Percentiles rank a stretch among this genome's conserved stretches.
These are phyloP conservation scores for Xylariales sp. DNA, from an alignment of 2,329 filamentous ascomycete species.

Conservation along the genomic window DNA sequence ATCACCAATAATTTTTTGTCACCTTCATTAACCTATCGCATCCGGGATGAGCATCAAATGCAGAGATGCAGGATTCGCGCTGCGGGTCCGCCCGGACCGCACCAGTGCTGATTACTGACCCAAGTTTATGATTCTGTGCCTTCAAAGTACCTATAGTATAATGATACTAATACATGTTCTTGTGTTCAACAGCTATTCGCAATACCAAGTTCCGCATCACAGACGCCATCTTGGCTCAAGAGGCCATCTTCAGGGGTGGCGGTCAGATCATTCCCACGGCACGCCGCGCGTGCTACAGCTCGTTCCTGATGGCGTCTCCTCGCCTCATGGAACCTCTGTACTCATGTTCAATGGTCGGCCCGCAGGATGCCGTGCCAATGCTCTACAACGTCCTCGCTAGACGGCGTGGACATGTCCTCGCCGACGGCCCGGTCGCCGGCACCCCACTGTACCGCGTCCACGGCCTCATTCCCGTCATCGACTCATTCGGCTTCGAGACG, in stretches of 20 bases:
- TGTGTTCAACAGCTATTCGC: conserved; percentile 75
- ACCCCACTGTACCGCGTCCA: conserved; percentile 93
- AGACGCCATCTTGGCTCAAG: conserved; percentile 84
- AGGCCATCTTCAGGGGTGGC: conserved; percentile 94
- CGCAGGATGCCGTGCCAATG: conserved; percentile 86
- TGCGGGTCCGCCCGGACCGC: not conserved
- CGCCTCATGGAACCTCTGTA: conserved; percentile 98
- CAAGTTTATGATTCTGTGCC: conserved; percentile 26
- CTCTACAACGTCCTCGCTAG: conserved; percentile 93
- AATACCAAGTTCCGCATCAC: conserved; percentile 98
- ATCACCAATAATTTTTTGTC: conserved; percentile 18
- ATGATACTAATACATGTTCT: conserved; percentile 37
- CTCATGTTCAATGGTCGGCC: conserved; percentile 90
- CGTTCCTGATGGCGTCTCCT: conserved; percentile 96
- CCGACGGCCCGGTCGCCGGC: conserved; percentile 93
- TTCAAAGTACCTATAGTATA: conserved; percentile 23
- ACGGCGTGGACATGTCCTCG: conserved; percentile 89
- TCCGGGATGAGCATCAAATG: conserved; percentile 14
- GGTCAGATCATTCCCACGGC: conserved; percentile 98
- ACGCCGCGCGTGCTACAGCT: conserved; percentile 91
- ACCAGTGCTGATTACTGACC: conserved; percentile 17
- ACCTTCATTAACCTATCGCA: conserved; percentile 12
- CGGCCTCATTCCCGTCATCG: conserved; percentile 93
- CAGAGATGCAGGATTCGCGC: conserved; percentile 16
- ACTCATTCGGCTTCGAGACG: conserved; percentile 97